phyloP scores from a whole-genome alignment of 2,329 filamentous ascomycete species.

The Fulvia fulva region DNA sequence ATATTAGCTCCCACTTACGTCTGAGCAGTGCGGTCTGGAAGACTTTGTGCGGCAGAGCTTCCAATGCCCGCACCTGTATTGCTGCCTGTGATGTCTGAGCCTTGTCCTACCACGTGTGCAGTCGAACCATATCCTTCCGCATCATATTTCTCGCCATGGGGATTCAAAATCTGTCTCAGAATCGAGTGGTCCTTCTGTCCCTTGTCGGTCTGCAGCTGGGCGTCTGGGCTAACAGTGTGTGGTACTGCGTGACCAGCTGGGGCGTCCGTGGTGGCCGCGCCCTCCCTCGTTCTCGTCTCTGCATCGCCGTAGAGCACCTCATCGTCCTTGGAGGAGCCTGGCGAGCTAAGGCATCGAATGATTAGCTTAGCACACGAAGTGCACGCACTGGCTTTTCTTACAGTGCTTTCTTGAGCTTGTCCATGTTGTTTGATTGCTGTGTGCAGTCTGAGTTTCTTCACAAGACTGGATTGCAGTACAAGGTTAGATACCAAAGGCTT shows the following conservation, averaged over 20 bases:
- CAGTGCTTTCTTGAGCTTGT: slow-evolving; percentile 45
- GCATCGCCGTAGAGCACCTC: slow-evolving; percentile 35
- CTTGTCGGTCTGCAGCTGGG: slow-evolving; percentile 9
- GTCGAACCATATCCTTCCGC: slow-evolving; percentile 20
- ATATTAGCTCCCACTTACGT: neutral
- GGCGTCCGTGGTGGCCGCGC: slow-evolving; percentile 6
- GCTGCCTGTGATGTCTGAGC: neutral
- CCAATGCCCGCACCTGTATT: neutral
- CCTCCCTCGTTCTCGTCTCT: slow-evolving; percentile 4
- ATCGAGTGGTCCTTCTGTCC: slow-evolving; percentile 17
- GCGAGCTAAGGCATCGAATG: slow-evolving; percentile 22
- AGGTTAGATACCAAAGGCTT: neutral
- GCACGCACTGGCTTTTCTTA: slow-evolving; percentile 22
- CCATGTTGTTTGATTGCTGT: slow-evolving; percentile 31
- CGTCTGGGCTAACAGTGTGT: slow-evolving; percentile 7
- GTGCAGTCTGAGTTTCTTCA: too few species aligned
- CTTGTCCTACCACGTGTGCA: slow-evolving; percentile 9
- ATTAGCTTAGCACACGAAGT: slow-evolving; percentile 2
- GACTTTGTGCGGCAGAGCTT: neutral
- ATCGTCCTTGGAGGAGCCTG: slow-evolving; percentile 34
- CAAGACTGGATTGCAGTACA: neutral
- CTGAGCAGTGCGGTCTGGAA: neutral
- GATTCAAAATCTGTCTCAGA: slow-evolving; percentile 23
- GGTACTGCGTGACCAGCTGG: neutral
- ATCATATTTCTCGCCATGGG: slow-evolving; percentile 25